Percentiles rank a stretch among this genome's conserved stretches.
phyloP scores from a whole-genome alignment of 345 rosid species.

The Linum lewisii region DNA sequence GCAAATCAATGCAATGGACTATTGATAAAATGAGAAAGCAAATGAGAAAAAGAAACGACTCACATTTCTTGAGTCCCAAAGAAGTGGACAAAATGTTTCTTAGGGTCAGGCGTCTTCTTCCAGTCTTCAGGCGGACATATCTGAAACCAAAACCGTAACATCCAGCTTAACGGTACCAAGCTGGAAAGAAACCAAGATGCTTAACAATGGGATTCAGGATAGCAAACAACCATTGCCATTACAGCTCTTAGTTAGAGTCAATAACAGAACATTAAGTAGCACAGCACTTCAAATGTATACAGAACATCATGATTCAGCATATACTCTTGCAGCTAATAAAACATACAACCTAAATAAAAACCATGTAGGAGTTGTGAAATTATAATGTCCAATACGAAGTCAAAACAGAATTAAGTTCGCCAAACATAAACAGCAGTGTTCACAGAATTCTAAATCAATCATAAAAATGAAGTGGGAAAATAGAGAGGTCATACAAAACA shows the following conservation, averaged over 20 bases:
- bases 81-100: constrained; percentile 71
- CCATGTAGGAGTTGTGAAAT: too few species aligned
- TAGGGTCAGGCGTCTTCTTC: constrained; percentile 60
- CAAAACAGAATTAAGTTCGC: background rate
- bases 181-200: background rate
- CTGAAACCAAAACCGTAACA: constrained; percentile 42
- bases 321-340: background rate
- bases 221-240: background rate
- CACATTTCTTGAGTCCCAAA: constrained; percentile 92
- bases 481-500: background rate
- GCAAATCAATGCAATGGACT: background rate
- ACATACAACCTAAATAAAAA: too few species aligned
- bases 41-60: constrained; percentile 22
- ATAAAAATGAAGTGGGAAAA: too few species aligned
- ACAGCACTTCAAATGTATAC: background rate
- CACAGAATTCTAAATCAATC: background rate
- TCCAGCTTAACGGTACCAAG: constrained; percentile 4
- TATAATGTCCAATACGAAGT: too few species aligned
- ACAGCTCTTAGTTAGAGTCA: background rate
- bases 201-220: background rate
- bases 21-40: background rate
- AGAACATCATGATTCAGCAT: background rate
- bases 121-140: constrained; percentile 79
- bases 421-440: background rate
- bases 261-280: background rate